These are phyloP conservation scores for Botryotinia calthae DNA, from an alignment of 2,329 filamentous ascomycete species.

Conservation along the genomic window DNA sequence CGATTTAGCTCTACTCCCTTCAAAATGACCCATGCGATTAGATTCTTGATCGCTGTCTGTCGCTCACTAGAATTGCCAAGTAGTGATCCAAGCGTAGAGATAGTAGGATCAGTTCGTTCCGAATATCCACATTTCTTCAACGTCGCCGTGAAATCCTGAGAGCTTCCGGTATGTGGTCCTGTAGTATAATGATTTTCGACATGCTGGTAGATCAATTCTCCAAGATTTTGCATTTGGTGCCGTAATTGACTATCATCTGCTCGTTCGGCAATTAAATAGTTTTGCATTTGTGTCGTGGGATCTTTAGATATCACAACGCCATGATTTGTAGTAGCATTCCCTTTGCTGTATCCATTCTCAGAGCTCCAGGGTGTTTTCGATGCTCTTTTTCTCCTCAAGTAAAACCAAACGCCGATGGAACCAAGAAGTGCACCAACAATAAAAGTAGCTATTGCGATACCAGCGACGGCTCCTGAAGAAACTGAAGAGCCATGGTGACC, in stretches of 20 bases:
- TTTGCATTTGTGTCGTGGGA: conserved; percentile 3
- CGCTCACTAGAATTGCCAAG: conserved; percentile 4
- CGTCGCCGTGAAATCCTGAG: not conserved
- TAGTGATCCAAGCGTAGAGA: not conserved
- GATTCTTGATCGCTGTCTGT: conserved; percentile 7
- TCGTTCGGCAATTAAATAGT: conserved; percentile 41
- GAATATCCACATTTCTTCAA: conserved; percentile 1
- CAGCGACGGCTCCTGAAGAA: conserved; percentile 36
- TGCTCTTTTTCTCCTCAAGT: not conserved
- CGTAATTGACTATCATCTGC: conserved; percentile 41
- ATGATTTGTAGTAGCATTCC: not conserved
- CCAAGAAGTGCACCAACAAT: conserved; percentile 33
- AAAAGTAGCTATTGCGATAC: conserved; percentile 41
- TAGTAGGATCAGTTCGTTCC: not conserved
- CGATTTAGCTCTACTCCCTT: not conserved
- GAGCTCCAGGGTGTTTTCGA: not conserved
- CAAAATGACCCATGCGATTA: conserved; percentile 9
- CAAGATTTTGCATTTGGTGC: conserved; percentile 39
- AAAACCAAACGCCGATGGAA: not conserved
- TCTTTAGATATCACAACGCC: not conserved
- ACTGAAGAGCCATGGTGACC: not conserved
- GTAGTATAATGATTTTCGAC: conserved; percentile 43
- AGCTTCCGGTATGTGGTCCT: not conserved
- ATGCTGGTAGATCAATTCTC: conserved; percentile 42
- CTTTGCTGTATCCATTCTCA: not conserved